Evolutionary conservation across 2,329 filamentous ascomycete species (phyloP).

Genomic region (Talaromyces sp.): DNA sequence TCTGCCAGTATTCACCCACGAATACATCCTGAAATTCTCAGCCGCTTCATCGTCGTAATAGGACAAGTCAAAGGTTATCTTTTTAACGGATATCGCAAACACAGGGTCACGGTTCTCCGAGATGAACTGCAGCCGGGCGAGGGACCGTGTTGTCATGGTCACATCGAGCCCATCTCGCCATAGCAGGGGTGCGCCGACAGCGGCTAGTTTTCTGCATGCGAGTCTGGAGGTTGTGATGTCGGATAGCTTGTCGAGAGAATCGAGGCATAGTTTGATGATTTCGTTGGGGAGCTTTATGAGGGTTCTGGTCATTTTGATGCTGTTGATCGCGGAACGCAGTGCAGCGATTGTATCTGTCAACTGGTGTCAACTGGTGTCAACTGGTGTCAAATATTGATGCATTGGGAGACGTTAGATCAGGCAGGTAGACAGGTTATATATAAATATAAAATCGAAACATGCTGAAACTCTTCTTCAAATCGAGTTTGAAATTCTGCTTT

Average conservation of each 20-base stretch:
- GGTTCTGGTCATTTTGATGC: background rate
- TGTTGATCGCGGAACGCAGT: too few relatives aligned
- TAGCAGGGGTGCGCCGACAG: background rate
- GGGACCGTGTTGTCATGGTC: background rate
- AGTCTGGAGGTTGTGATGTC: background rate
- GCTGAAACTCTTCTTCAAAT: background rate
- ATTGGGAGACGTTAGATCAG: too few relatives aligned
- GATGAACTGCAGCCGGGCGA: background rate
- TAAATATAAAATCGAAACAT: background rate
- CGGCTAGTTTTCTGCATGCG: background rate
- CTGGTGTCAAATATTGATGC: too few relatives aligned
- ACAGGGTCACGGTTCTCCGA: background rate
- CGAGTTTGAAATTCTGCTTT: background rate
- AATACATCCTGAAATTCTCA: background rate
- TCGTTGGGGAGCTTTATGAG: background rate
- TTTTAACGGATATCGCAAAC: background rate
- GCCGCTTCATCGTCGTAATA: background rate
- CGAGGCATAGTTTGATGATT: background rate
- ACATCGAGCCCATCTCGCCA: background rate
- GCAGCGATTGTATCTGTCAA: too few relatives aligned
- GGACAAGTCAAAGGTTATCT: background rate
- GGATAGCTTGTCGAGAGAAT: background rate
- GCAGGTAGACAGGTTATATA: background rate
- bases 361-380: background rate
- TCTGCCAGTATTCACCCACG: background rate